These are phyloP conservation scores for Striga hermonthica DNA, from an alignment of 305 asterid species.

Conservation along the genomic window DNA sequence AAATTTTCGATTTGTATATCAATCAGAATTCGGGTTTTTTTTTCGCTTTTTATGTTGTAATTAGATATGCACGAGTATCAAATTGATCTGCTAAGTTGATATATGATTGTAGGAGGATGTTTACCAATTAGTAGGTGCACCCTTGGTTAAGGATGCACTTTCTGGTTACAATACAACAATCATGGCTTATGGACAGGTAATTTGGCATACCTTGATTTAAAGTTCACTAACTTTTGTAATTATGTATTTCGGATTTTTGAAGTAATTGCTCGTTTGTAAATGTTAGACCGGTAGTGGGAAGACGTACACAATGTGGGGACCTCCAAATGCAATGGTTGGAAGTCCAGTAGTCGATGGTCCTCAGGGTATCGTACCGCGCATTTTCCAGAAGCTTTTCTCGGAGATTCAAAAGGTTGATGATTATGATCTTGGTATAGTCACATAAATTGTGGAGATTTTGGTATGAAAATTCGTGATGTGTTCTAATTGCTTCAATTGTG, in stretches of 20 bases:
- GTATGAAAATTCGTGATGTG: constrained; percentile 10
- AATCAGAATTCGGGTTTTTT: neutral
- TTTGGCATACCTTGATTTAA: neutral
- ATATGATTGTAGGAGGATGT: constrained; percentile 60
- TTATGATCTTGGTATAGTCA: neutral
- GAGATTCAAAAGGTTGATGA: constrained; percentile 64
- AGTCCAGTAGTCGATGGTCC: constrained; percentile 53
- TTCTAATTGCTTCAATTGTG: constrained; percentile 19
- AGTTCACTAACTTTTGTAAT: neutral
- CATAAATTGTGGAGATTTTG: constrained; percentile 4
- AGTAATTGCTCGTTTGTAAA: constrained; percentile 25
- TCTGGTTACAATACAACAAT: constrained; percentile 85
- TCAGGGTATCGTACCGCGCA: constrained; percentile 86
- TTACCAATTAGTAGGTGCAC: constrained; percentile 67
- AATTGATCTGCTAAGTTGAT: constrained; percentile 18
- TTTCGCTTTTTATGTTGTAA: neutral
- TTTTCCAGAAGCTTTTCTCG: constrained; percentile 74
- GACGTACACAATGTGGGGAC: constrained; percentile 95
- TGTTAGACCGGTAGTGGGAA: constrained; percentile 90
- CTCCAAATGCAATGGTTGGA: constrained; percentile 82
- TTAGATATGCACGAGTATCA: neutral
- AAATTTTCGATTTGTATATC: neutral
- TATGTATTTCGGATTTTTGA: constrained; percentile 16
- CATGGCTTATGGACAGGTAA: constrained; percentile 92
- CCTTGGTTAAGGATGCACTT: constrained; percentile 79